Evolutionary conservation across 352 stramenopile species (phyloP).

Genomic region (Pythium dissotocum): DNA sequence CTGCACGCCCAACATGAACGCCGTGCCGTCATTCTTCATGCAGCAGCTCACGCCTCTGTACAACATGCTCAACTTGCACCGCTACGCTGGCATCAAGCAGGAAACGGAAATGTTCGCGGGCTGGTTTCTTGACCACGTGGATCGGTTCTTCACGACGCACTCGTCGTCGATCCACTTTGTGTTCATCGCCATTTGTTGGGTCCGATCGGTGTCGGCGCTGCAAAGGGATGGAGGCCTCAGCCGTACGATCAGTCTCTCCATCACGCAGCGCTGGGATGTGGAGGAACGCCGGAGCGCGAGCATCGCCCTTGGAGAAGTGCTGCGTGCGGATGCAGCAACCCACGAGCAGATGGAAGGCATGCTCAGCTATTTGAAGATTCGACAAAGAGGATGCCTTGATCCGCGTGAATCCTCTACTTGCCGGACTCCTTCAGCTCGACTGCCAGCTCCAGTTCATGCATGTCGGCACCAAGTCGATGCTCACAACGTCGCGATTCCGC

Average conservation of each 20-base stretch:
- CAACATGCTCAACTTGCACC: neutral
- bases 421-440: constrained; percentile 30
- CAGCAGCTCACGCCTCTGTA: constrained; percentile 6
- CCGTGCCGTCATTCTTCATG: neutral
- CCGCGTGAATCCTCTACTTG: constrained; percentile 31
- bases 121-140: constrained; percentile 28
- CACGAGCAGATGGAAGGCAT: neutral
- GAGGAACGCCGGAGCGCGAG: constrained; percentile 22
- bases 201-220: constrained; percentile 32
- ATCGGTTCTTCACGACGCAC: constrained; percentile 29
- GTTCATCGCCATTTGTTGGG: constrained; percentile 35
- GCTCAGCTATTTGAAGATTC: neutral
- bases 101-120: constrained; percentile 4
- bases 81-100: neutral
- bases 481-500: constrained; percentile 28
- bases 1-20: neutral
- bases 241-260: constrained; percentile 28
- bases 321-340: neutral
- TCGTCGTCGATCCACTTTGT: constrained; percentile 28
- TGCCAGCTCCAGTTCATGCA: constrained; percentile 33
- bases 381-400: constrained; percentile 17
- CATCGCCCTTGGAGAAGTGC: constrained; percentile 22
- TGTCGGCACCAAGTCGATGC: constrained; percentile 20
- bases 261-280: constrained; percentile 27
- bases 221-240: constrained; percentile 26